Evolutionary conservation across 805 yeast species (phyloP).

Genomic region (Hanseniaspora taiwanica): DNA sequence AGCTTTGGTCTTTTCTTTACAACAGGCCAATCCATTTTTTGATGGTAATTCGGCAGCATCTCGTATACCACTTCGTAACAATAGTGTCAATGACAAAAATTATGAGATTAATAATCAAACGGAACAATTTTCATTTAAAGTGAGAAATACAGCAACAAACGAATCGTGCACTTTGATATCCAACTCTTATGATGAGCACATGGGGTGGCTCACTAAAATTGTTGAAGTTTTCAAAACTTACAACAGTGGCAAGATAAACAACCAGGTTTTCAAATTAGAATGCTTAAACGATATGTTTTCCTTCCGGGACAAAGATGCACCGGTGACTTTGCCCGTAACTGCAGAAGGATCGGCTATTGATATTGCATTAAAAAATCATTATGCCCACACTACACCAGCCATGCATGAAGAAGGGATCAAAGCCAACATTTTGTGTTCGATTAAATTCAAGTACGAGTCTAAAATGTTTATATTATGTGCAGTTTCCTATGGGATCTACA

Average conservation of each 20-base stretch:
- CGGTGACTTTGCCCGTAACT: conserved; percentile 39
- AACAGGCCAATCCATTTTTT: too few species aligned
- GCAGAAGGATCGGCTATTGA: conserved; percentile 41
- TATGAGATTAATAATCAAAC: too few species aligned
- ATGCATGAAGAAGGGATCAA: too few species aligned
- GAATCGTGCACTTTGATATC: conserved; percentile 40
- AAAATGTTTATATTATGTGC: conserved; percentile 43
- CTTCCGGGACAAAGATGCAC: conserved; percentile 41
- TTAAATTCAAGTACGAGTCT: conserved; percentile 33
- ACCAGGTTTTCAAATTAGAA: conserved; percentile 42
- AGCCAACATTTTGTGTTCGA: conserved; percentile 31
- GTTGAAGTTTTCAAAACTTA: conserved; percentile 32
- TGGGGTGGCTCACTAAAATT: conserved; percentile 43
- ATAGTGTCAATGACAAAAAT: too few species aligned
- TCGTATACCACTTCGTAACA: too few species aligned
- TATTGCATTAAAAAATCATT: conserved; percentile 25
- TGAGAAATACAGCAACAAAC: conserved; percentile 45
- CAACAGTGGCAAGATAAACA: conserved; percentile 24
- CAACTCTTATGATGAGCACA: conserved; percentile 35
- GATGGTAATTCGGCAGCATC: too few species aligned
- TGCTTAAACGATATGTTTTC: conserved; percentile 51
- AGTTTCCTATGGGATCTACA: conserved; percentile 47
- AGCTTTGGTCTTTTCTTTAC: background rate
- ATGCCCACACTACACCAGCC: too few species aligned
- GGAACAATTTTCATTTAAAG: conserved; percentile 29